phyloP scores from a whole-genome alignment of 768 basidiomycete genomes.

The Sporobolomyces pararoseus region DNA sequence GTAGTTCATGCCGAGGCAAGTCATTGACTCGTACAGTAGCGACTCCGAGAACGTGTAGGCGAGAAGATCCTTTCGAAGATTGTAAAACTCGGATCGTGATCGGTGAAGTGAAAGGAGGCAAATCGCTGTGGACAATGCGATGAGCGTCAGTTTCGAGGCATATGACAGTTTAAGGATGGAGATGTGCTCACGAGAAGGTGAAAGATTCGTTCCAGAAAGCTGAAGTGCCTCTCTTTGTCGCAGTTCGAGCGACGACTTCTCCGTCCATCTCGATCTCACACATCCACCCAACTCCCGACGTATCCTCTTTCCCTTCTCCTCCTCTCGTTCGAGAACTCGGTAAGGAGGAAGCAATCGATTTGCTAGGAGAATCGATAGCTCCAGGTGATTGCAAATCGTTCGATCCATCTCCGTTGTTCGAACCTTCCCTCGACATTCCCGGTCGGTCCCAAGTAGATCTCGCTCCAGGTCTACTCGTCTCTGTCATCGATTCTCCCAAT shows the following conservation, averaged over 20 bases:
- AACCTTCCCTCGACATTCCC: slow-evolving; percentile 1
- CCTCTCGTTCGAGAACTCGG: neutral
- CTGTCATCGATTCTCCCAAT: slow-evolving; percentile 58
- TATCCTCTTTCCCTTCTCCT: neutral
- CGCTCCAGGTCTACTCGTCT: slow-evolving; percentile 6
- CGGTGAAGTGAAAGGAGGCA: slow-evolving; percentile 67
- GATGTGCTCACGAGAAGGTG: slow-evolving; percentile 50
- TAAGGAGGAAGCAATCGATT: neutral
- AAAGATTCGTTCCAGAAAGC: slow-evolving; percentile 83
- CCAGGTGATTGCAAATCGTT: neutral
- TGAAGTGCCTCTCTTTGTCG: slow-evolving; percentile 55
- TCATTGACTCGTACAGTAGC: slow-evolving; percentile 64
- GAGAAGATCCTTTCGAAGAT: slow-evolving; percentile 35
- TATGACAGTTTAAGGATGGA: neutral
- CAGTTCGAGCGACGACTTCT: slow-evolving; percentile 65
- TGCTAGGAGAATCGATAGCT: slow-evolving; percentile 1
- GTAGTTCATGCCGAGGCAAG: slow-evolving; percentile 66
- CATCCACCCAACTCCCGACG: slow-evolving; percentile 57
- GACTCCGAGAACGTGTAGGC: slow-evolving; percentile 53
- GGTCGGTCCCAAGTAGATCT: slow-evolving; percentile 26
- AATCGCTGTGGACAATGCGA: slow-evolving; percentile 52
- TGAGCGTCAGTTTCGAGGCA: neutral
- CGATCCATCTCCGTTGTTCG: slow-evolving; percentile 40
- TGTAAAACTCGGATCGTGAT: slow-evolving; percentile 62
- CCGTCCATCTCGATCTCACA: slow-evolving; percentile 61